phyloP scores from a whole-genome alignment of 768 basidiomycete species.

The Rhizopogon salebrosus region DNA sequence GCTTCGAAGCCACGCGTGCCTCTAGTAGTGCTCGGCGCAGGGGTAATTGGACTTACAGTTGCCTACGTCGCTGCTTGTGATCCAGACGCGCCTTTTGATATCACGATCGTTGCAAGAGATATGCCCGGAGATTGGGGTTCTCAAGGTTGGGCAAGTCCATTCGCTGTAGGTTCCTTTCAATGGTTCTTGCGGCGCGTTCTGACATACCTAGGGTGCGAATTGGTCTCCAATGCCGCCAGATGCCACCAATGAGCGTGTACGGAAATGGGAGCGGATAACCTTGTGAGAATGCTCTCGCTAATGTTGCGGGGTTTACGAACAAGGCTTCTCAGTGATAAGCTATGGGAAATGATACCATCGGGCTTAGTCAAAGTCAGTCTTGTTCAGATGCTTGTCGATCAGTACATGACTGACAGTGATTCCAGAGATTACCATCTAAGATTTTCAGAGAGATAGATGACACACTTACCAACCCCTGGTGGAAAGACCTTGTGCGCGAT shows the following conservation, averaged over 20 bases:
- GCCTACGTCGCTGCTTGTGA: conserved; percentile 28
- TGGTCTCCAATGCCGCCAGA: conserved; percentile 40
- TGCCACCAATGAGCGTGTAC: conserved; percentile 25
- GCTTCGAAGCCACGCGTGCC: conserved; percentile 5
- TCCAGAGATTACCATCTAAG: conserved; percentile 31
- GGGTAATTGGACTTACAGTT: conserved; percentile 34
- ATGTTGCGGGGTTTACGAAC: neutral
- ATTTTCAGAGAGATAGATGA: conserved; percentile 23
- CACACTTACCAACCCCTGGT: conserved; percentile 29
- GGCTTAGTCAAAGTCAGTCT: conserved; percentile 35
- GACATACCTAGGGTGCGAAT: conserved; percentile 34
- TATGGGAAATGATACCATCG: conserved; percentile 45
- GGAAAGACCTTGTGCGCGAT: conserved; percentile 32
- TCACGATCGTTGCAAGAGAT: conserved; percentile 31
- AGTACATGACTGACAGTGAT: neutral
- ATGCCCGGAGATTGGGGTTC: conserved; percentile 34
- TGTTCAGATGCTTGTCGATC: neutral
- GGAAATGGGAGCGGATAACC: conserved; percentile 34
- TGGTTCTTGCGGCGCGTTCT: neutral
- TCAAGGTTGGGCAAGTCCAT: conserved; percentile 46
- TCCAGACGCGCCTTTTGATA: conserved; percentile 8
- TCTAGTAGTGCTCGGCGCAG: conserved; percentile 33
- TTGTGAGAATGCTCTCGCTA: conserved; percentile 29
- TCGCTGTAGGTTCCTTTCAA: conserved; percentile 32
- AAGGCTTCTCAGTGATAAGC: conserved; percentile 30